These are phyloP conservation scores for Pogostemon cablin DNA, from an alignment of 257 asterid genomes.

Conservation along the genomic window DNA sequence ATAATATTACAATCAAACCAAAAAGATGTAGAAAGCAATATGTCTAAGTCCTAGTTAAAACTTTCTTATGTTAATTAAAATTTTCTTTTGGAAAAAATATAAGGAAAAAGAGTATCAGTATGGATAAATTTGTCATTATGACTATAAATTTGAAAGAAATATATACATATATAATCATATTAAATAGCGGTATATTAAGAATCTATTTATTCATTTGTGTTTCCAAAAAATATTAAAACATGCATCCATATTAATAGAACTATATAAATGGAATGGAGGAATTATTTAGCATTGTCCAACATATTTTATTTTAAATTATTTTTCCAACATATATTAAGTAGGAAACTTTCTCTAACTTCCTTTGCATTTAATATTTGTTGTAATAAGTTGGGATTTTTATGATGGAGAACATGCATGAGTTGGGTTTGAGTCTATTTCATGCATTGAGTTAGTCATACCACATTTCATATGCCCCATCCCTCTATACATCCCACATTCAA, in stretches of 20 bases:
- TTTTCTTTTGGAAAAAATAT: too few relatives aligned
- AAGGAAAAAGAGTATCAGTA: too few relatives aligned
- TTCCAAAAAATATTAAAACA: neutral
- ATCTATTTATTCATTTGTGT: neutral
- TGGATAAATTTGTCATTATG: too few relatives aligned
- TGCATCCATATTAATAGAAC: neutral
- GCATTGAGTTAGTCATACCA: constrained; percentile 18
- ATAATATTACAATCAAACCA: too few relatives aligned
- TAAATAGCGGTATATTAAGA: too few relatives aligned
- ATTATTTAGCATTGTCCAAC: neutral
- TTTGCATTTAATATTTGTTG: constrained; percentile 11
- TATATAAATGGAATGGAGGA: neutral
- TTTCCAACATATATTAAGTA: neutral
- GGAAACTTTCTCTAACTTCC: neutral
- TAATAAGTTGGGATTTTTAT: neutral
- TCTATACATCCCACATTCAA: neutral
- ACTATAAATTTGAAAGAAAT: too few relatives aligned
- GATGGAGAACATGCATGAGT: constrained; percentile 6
- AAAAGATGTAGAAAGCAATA: too few relatives aligned
- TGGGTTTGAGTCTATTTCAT: constrained; percentile 24
- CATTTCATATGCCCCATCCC: neutral
- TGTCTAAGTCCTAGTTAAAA: too few relatives aligned
- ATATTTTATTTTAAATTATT: neutral
- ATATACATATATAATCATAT: too few relatives aligned
- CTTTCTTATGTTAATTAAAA: too few relatives aligned